A percentile compares a stretch with the other conserved stretches of the same genome.
phyloP scores from a whole-genome alignment of 495 filamentous ascomycete genomes.

The Penicillium turbatum region DNA sequence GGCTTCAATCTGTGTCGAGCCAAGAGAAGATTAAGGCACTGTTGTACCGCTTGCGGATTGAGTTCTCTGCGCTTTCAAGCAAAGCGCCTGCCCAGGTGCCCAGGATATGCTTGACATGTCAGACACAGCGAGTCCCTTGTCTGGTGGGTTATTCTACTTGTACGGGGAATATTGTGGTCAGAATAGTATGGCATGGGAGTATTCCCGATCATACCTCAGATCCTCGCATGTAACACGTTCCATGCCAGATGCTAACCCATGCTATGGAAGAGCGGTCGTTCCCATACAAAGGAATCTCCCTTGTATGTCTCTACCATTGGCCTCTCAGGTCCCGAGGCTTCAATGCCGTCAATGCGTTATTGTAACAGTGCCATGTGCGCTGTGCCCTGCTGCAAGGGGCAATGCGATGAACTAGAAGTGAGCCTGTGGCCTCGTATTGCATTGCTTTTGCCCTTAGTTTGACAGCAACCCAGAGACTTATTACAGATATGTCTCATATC shows the following conservation, averaged over 20 bases:
- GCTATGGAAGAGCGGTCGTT: neutral
- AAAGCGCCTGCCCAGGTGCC: too few species aligned
- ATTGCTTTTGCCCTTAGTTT: neutral
- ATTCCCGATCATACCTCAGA: neutral
- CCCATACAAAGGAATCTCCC: neutral
- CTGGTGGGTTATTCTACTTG: too few species aligned
- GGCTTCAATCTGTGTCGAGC: too few species aligned
- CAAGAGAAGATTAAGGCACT: neutral
- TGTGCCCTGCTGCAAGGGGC: slow-evolving; percentile 3
- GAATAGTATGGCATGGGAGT: neutral
- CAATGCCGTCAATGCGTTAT: neutral
- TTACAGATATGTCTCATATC: neutral
- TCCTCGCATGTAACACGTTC: neutral
- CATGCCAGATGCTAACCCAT: neutral
- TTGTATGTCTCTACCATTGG: neutral
- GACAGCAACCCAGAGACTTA: too few species aligned
- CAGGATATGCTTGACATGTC: slow-evolving; percentile 1
- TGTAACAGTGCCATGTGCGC: too few species aligned
- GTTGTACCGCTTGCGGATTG: neutral
- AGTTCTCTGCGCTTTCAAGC: neutral
- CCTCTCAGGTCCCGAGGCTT: neutral
- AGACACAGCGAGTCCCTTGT: neutral
- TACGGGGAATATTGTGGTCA: neutral
- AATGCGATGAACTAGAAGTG: neutral
- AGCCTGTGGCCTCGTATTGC: neutral